Evolutionary conservation across 306 rosid genomes (phyloP), one percentile per base, ranked within the genome.

Genomic region (Ammopiptanthus mongolicus): DNA sequence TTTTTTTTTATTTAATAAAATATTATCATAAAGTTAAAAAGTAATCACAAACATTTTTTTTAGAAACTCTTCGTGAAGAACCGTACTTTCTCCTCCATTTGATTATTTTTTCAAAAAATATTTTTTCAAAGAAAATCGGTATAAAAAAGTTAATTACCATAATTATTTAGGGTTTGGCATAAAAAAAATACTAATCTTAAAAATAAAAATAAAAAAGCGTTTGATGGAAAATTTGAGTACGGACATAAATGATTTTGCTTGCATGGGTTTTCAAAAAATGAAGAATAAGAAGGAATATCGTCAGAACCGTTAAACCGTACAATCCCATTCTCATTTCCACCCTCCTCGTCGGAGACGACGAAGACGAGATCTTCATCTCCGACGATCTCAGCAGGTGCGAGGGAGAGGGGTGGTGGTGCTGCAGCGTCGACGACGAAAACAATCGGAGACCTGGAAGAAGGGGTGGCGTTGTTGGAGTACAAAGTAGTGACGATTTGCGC

Each of bases 181-280:
- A 10, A 53, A 53, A 23, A 42, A 42, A 42, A 42, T n/a, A n/a
- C n/a, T n/a, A n/a, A n/a, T n/a, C n/a, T n/a, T n/a, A n/a, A n/a
- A n/a, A n/a, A n/a, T n/a, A n/a, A n/a, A n/a, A n/a, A n/a, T n/a
- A n/a, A n/a, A n/a, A n/a, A n/a, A n/a, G n/a, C n/a, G n/a, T n/a
- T 36, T 36, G 1, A 36, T 44, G 4, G 19, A 47, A 21, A 13
- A 2, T 58, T 1, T 13, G 33, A 47, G n/a, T 80, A 92, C 97
- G 97, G 1, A 96, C 96, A 76, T 93, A 97, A 80, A 93, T 84
- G 5, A 88, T 70, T 52, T 82, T 68, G 67, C 97, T 89, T 73
- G 92, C 97, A 83, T 91, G 93, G 52, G 67, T 73, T 85, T 83
- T 80, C 73, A 93, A 83, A 69, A n/a, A 91, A 86, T n/a, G 93